These are phyloP conservation scores for Bothia castanella DNA, from an alignment of 1,284 basidiomycete genomes.

Conservation along the genomic window DNA sequence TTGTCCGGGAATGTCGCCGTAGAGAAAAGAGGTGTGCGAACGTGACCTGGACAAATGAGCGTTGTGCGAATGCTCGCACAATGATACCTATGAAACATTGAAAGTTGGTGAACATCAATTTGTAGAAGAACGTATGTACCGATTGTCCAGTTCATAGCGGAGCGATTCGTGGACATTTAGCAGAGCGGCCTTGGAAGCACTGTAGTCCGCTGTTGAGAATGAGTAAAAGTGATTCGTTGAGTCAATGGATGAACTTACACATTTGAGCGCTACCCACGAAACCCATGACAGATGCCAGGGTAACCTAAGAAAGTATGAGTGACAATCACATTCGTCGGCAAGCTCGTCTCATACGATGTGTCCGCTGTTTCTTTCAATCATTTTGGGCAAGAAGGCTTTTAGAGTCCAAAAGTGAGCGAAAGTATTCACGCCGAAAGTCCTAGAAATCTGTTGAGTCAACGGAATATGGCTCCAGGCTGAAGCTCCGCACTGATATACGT, in stretches of 20 bases:
- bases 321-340: background rate
- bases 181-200: slow-evolving; percentile 83
- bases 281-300: slow-evolving; percentile 79
- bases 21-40: slow-evolving; percentile 73
- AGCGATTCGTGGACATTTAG: slow-evolving; percentile 75
- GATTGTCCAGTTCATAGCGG: slow-evolving; percentile 78
- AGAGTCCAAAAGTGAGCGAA: slow-evolving; percentile 87
- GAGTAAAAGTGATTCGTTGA: background rate
- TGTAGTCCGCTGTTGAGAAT: slow-evolving; percentile 73
- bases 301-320: slow-evolving; percentile 48
- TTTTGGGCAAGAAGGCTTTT: slow-evolving; percentile 89
- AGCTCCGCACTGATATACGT: slow-evolving; percentile 70
- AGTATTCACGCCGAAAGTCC: slow-evolving; percentile 88
- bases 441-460: slow-evolving; percentile 30
- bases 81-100: slow-evolving; percentile 51
- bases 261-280: slow-evolving; percentile 74
- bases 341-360: slow-evolving; percentile 69
- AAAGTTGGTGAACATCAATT: slow-evolving; percentile 5
- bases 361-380: slow-evolving; percentile 74
- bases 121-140: slow-evolving; percentile 36
- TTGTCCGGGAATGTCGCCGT: slow-evolving; percentile 49
- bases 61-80: slow-evolving; percentile 77
- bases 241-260: slow-evolving; percentile 48
- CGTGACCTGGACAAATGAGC: slow-evolving; percentile 73
- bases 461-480: background rate